Evolutionary conservation across 768 basidiomycete genomes (phyloP).

Genomic region (Trametes cubensis): DNA sequence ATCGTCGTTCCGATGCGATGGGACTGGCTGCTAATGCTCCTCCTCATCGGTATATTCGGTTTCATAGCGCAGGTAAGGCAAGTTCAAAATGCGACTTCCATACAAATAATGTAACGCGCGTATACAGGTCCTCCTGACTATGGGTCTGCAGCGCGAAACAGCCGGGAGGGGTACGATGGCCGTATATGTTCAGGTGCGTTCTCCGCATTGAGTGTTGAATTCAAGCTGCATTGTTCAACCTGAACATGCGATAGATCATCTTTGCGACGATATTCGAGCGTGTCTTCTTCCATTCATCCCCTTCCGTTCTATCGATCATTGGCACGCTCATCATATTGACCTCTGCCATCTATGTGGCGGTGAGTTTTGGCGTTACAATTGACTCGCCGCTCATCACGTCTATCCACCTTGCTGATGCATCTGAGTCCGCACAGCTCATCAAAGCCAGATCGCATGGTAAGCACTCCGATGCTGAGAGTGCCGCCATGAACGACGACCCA

Average conservation of each 20-base stretch:
- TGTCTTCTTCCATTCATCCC: slow-evolving; percentile 61
- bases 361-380: slow-evolving; percentile 36
- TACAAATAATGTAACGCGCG: too few species aligned
- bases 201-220: not conserved
- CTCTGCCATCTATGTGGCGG: slow-evolving; percentile 67
- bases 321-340: slow-evolving; percentile 68
- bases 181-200: slow-evolving; percentile 54
- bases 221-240: too few species aligned
- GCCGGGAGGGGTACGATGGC: slow-evolving; percentile 66
- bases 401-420: not conserved
- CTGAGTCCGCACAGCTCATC: slow-evolving; percentile 24
- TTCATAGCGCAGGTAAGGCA: slow-evolving; percentile 46
- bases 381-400: not conserved
- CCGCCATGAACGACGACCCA: slow-evolving; percentile 25
- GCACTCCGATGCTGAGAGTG: not conserved
- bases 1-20: slow-evolving; percentile 49
- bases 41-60: slow-evolving; percentile 56
- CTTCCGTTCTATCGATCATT: slow-evolving; percentile 58
- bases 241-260: slow-evolving; percentile 48
- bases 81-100: not conserved
- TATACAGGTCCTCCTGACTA: slow-evolving; percentile 53
- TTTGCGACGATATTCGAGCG: slow-evolving; percentile 69
- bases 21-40: slow-evolving; percentile 49
- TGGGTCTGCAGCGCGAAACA: slow-evolving; percentile 66
- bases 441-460: slow-evolving; percentile 22